Base-by-base conservation (phyloP, 345 rosid genomes). In the Viola odorata region DNA sequence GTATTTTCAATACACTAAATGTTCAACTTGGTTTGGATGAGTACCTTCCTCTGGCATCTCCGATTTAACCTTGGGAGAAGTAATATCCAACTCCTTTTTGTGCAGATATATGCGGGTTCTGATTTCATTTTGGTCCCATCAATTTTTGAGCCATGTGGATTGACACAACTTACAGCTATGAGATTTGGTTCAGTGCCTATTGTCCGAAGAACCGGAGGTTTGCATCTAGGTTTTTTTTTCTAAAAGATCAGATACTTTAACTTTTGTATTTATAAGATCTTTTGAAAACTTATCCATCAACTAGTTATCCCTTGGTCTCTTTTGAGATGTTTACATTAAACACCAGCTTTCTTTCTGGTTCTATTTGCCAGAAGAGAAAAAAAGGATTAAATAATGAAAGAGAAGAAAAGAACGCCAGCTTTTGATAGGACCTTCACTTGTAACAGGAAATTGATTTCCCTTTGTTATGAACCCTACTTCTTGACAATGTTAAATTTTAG, bases 201-300 rank as follows among this genome's bases (percentile, higher is more conserved):
- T 53, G 97, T 89, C 63, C 82, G 98, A 38, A 87, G 85, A 83
- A 92, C 97, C 40, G 97, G 98, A 82, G 97, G 98, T 87, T 45
- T 45, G 65, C 60, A 38, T 58, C 36, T 16, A 32, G 17, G 54
- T 55, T 58, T 9, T 4, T 17, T 16, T 51, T 16, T 23, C 5
- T 1, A 0, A 7, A 51, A 16, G 16, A 51, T 14, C 7, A 6
- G 55, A 17, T 8, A 53, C 23, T 8, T 13, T 8, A 52, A 23
- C 55, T 16, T 10, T 5, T 42, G n/a, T n/a, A n/a, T n/a, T n/a
- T n/a, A n/a, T n/a, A n/a, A n/a, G n/a, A n/a, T n/a, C n/a, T 12
- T 3, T 48, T 48, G 12, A 0, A 12, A 48, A 50, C 11, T 50
- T 15, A 5, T n/a, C 17, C 53, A n/a, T n/a, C n/a, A n/a, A n/a